Percentiles rank a stretch among this genome's conserved stretches.
phyloP scores from a whole-genome alignment of 306 rosid species.

The Fragaria ananassa region DNA sequence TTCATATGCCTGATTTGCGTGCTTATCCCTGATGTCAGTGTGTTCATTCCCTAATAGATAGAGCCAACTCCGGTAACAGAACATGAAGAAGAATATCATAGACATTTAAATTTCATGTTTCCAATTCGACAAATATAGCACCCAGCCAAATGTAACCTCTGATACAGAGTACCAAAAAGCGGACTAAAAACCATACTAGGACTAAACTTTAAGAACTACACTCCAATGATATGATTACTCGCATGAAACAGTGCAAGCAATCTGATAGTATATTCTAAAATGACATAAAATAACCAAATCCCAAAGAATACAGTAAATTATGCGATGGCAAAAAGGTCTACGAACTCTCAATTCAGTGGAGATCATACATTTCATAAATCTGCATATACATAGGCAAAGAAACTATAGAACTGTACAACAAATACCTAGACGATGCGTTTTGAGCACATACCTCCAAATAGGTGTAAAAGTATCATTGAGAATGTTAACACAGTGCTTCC shows the following conservation, averaged over 20 bases:
- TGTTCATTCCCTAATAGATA: neutral
- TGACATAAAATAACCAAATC: neutral
- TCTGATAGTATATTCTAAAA: neutral
- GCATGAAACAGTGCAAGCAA: neutral
- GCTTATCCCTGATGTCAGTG: neutral
- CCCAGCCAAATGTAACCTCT: neutral
- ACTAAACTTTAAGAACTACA: neutral
- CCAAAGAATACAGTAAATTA: neutral
- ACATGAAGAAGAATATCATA: neutral
- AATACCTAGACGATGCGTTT: neutral
- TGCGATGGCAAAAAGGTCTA: neutral
- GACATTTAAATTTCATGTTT: neutral
- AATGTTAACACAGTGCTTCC: neutral
- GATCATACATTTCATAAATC: neutral
- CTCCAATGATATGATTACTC: neutral
- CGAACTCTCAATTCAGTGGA: neutral
- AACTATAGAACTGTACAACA: conserved; percentile 3
- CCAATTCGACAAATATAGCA: neutral
- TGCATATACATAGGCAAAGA: neutral
- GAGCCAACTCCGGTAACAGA: neutral
- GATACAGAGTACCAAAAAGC: neutral
- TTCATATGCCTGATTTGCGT: neutral
- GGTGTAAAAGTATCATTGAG: neutral
- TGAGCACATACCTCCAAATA: conserved; percentile 5
- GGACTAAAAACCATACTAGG: neutral